Base-by-base conservation (phyloP, 306 rosid species). In the Quercus bicolor region DNA sequence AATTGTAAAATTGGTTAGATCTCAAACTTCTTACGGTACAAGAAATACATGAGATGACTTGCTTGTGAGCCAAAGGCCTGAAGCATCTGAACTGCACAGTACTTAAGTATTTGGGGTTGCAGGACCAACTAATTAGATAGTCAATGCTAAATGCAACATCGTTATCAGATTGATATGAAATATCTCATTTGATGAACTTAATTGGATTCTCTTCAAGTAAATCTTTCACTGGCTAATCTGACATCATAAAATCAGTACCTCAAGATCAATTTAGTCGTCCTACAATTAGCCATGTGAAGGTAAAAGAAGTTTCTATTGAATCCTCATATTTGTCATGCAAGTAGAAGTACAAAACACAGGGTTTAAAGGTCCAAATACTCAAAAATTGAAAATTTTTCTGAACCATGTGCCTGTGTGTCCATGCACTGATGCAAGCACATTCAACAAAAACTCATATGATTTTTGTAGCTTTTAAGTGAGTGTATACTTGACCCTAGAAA, bases 1-100 rank as follows among this genome's bases (percentile, higher is more conserved):
- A 82, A 81, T 48, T 48, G 52, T 21, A 71, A 56, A 65, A 37
- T n/a, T 9, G 29, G 75, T 85, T 72, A 77, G 81, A 31, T 72
- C 54, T 76, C 72, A 65, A 61, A 74, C 70, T 72, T 74, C 74
- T 21, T 77, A 45, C 14, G 70, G 51, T 40, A 15, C 56, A 73
- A 60, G 56, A 45, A 59, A 75, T 55, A 40, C 18, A n/a, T 37
- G 9, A 56, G 21, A 23, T 57, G 11, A 43, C 20, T 59, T 37
- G 71, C 26, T 75, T 23, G 19, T 61, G 0, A 62, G 33, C 31
- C 31, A 19, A 72, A 11, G 18, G 19, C 54, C 31, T 34, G 18
- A 69, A 43, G 16, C 28, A 69, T 69, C 26, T 69, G 10, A 40
- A 34, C 56, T 19, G 73, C 54, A 69, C 21, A 19, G 21, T 43